Evolutionary conservation across 495 filamentous ascomycete genomes (phyloP), one percentile per base, ranked within the genome.

Genomic region (Corynascus novoguineensis): DNA sequence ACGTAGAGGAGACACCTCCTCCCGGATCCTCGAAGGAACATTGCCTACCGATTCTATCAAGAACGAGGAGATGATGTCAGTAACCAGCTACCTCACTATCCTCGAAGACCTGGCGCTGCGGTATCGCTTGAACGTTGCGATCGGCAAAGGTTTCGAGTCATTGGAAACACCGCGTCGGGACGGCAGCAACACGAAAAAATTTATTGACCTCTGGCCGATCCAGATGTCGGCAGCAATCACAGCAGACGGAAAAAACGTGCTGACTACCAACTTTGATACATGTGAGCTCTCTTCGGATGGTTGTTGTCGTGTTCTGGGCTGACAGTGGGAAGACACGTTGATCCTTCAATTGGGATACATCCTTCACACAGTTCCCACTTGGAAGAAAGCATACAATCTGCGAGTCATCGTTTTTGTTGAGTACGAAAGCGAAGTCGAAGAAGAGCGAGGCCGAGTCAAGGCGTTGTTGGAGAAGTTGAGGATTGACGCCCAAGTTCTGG

Each of bases 251-350:
- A 81, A 85, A 59, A 91, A 85, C 63, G 79, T 92, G 17, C 65
- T 89, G 44, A 95, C 90, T 3, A 93, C 90, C 1, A 95, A 95
- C 61, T 95, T 95, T 68, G 90, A 95, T 64, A 95, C 89, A 9
- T 95, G 78, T 79, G 53, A 71, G 77, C 66, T 2, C 8, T 22
- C 11, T 12, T 7, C 5, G 17, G 1, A 27, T 3, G 19, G 17
- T 0, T 5, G 28, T 40, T 5, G 44, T 4, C 8, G 9, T 21
- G 2, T 10, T 24, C 14, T 1, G 46, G 40, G n/a, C 64, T 70
- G 40, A 64, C 51, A 14, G 11, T 22, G 58, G 29, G 40, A 37
- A 81, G 77, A 95, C 67, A 95, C 89, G 1, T 72, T 95, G 29
- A 95, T 95, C 58, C 75, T 95, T 14, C 90, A 95, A 64, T 75